phyloP scores from a whole-genome alignment of 495 filamentous ascomycete species.

The Tricharina praecox region DNA sequence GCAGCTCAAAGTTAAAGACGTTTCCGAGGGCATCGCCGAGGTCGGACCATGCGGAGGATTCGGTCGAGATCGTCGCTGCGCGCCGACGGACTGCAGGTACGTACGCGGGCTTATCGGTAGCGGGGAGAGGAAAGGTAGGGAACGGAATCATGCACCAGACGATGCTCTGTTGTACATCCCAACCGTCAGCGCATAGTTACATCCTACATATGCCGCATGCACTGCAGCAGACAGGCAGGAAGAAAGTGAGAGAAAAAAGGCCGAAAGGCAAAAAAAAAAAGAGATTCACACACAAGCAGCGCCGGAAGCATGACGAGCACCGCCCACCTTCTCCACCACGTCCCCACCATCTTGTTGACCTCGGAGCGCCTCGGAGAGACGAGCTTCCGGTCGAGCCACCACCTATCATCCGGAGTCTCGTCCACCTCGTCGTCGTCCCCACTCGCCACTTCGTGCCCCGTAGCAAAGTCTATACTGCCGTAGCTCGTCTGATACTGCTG shows the following conservation, averaged over 20 bases:
- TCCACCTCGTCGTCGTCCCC: slow-evolving; percentile 28
- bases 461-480: slow-evolving; percentile 16
- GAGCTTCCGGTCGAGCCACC: slow-evolving; percentile 33
- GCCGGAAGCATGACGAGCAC: slow-evolving; percentile 41
- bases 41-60: slow-evolving; percentile 2
- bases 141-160: slow-evolving; percentile 46
- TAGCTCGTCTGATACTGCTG: slow-evolving; percentile 19
- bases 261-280: too few species aligned
- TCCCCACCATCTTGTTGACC: slow-evolving; percentile 37
- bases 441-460: slow-evolving; percentile 20
- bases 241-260: too few species aligned
- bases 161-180: slow-evolving; percentile 23
- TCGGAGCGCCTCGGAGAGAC: slow-evolving; percentile 37
- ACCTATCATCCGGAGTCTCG: slow-evolving; percentile 20
- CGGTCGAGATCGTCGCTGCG: slow-evolving; percentile 20
- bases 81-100: not conserved
- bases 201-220: too few species aligned
- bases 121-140: slow-evolving; percentile 37
- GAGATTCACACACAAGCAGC: slow-evolving; percentile 39
- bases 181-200: not conserved
- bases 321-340: slow-evolving; percentile 41
- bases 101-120: not conserved
- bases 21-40: slow-evolving; percentile 3
- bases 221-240: too few species aligned
- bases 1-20: slow-evolving; percentile 16